Evolutionary conservation across 768 basidiomycete genomes (phyloP).

Genomic region (Postia placenta): DNA sequence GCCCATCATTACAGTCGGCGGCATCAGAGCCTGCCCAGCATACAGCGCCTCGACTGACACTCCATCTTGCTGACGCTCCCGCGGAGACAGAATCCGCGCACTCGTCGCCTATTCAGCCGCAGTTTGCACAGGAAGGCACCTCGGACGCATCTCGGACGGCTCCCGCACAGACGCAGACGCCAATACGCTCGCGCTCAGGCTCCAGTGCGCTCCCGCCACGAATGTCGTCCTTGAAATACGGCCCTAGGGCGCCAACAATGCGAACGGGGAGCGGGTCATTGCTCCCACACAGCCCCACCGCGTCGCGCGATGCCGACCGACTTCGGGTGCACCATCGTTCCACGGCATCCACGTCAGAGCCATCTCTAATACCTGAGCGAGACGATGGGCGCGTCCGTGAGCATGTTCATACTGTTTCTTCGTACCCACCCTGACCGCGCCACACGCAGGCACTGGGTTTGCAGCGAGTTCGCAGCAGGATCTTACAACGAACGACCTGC

Average conservation of each 20-base stretch:
- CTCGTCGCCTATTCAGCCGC: neutral
- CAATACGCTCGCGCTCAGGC: slow-evolving; percentile 15
- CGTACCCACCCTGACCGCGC: slow-evolving; percentile 7
- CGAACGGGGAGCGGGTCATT: slow-evolving; percentile 18
- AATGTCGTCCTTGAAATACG: slow-evolving; percentile 17
- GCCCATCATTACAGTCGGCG: slow-evolving; percentile 8
- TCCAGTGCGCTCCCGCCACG: slow-evolving; percentile 11
- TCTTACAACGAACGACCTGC: slow-evolving; percentile 46
- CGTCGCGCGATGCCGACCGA: slow-evolving; percentile 21
- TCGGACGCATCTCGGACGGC: slow-evolving; percentile 46
- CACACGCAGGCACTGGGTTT: slow-evolving; percentile 19
- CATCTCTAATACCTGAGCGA: slow-evolving; percentile 57
- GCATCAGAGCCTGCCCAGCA: slow-evolving; percentile 9
- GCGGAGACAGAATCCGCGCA: neutral
- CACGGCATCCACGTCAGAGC: slow-evolving; percentile 75
- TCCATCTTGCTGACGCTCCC: slow-evolving; percentile 15
- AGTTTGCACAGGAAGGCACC: slow-evolving; percentile 16
- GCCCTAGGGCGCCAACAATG: slow-evolving; percentile 14
- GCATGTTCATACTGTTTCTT: slow-evolving; percentile 17
- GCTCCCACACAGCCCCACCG: slow-evolving; percentile 23
- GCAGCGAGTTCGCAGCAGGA: slow-evolving; percentile 46
- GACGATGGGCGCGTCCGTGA: slow-evolving; percentile 47
- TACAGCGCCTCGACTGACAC: slow-evolving; percentile 17
- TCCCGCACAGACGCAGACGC: slow-evolving; percentile 29
- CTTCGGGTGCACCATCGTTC: slow-evolving; percentile 66